Base-by-base conservation (phyloP, 1,139 yeast genomes). In the Zhuliangozyma blackwelliae region DNA sequence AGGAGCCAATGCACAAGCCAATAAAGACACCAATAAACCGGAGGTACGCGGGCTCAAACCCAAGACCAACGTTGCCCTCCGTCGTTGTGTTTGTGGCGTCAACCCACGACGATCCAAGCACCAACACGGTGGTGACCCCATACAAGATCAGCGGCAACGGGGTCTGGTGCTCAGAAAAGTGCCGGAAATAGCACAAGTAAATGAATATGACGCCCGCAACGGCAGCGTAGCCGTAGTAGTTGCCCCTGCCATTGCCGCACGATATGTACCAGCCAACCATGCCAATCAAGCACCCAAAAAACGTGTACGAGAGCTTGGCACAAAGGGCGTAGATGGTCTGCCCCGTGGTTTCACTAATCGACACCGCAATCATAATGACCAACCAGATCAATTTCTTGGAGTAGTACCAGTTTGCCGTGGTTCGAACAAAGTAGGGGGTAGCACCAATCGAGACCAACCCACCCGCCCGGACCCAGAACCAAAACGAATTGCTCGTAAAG, bases 221-320 rank as follows among this genome's bases (percentile, higher is more conserved):
- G 1, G 51, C 59, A 4, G 56, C 51, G 40, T 47, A 63, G 0
- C 69, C 70, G 42, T 63, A 63, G 28, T 52, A 51, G 38, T 63
- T 65, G 6, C 69, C 69, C 7, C 33, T 10, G 5, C 61, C 63
- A 33, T 45, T 48, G 1, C 68, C 68, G 16, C 61, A 36, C 2
- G 66, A 58, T n/a, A 65, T 58, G 39, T 64, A 64, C 71, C 72
- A 65, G 2, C 58, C 55, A 3, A 61, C 59, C 55, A 62, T 49
- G 5, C 69, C 71, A 3, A 55, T 35, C 7, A 65, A 32, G 28
- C 61, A 52, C 5, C 71, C 72, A 34, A 57, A 48, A 35, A 64
- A 57, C 2, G 68, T 46, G 34, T 59, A 61, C 1, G 49, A 44
- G 23, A 64, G 37, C 39, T 61, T 64, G 32, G 57, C 50, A 7